Evolutionary conservation across 1,139 yeast genomes (phyloP), one percentile per base, ranked within the genome.

Genomic region (Nakaseomyces uthaithaninus): DNA sequence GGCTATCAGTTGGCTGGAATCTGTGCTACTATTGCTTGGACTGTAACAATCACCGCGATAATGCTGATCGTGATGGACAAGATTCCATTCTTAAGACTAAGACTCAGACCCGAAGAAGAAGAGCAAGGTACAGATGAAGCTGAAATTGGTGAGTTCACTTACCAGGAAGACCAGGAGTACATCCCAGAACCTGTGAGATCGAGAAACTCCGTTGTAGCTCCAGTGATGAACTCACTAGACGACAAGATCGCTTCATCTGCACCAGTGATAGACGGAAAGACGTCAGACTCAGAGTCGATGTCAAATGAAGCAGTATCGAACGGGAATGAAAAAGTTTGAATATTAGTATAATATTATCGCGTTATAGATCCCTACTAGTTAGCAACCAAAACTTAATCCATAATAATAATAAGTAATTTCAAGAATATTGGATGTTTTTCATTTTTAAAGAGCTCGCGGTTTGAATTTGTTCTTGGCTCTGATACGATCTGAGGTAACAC

Each of bases 1-100:
- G 96, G 95, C 45, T 87, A 80, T 70, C 97, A 89, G 69, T 71
- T 89, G 52, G 96, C 97, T 35, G 95, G 86, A 41, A 72, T 81
- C 49, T 68, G 72, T 47, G 72, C 95, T 19, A 76, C 80, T 45
- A 78, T 80, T 47, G 76, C 75, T 20, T 89, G 94, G 93, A 74
- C 95, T 10, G 85, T 85, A 58, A 73, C 66, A 12, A 74, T 87
- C 42, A 86, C 96, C 27, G 72, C 81, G 4, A 68, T 84, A 43
- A 71, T 89, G 40, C 71, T 91, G 49, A 63, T 80, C 39, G 64
- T 67, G 43, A 77, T 84, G 86, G 86, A 89, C 74, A 69, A 68
- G 57, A 74, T 87, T 49, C 97, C 97, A 51, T 74, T 74, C 69
- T 72, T 87, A 59, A 80, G 84, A 68, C 65, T 89, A 55, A 78